These are phyloP conservation scores for Saccharomycopsis fibuligera DNA, from an alignment of 805 yeast species.

Conservation along the genomic window DNA sequence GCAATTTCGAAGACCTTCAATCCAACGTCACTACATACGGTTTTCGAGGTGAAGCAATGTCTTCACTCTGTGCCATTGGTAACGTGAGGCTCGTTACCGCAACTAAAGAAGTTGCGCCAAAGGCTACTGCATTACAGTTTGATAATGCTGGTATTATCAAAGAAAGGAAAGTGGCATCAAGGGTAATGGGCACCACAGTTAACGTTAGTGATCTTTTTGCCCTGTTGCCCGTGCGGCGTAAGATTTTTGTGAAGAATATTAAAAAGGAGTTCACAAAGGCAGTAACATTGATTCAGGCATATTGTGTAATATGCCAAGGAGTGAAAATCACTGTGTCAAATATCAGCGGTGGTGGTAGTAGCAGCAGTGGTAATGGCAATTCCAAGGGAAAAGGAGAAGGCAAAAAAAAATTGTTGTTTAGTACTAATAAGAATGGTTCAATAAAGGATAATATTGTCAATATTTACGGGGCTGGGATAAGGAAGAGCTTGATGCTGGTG, in stretches of 20 bases:
- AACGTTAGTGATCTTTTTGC: slow-evolving; percentile 53
- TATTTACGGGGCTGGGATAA: slow-evolving; percentile 65
- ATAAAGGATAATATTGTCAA: slow-evolving; percentile 55
- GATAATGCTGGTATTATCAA: slow-evolving; percentile 48
- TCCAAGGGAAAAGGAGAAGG: too few relatives aligned
- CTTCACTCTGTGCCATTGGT: slow-evolving; percentile 57
- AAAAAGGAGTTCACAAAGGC: slow-evolving; percentile 70
- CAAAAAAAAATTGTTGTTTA: slow-evolving; percentile 45
- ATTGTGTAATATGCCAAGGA: slow-evolving; percentile 53
- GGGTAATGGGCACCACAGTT: slow-evolving; percentile 67
- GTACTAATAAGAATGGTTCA: slow-evolving; percentile 45
- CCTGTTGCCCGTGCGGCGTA: slow-evolving; percentile 74
- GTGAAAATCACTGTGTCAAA: slow-evolving; percentile 60
- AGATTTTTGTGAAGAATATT: slow-evolving; percentile 59
- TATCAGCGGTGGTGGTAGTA: slow-evolving; percentile 30
- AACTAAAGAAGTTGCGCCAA: slow-evolving; percentile 41
- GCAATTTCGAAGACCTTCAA: slow-evolving; percentile 47
- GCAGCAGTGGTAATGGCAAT: too few relatives aligned
- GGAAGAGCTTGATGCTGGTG: slow-evolving; percentile 50
- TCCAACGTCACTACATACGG: slow-evolving; percentile 52
- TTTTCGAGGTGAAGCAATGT: slow-evolving; percentile 77
- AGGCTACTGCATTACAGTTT: slow-evolving; percentile 50
- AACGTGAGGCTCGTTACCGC: slow-evolving; percentile 46
- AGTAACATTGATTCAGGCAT: slow-evolving; percentile 56
- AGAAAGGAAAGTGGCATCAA: slow-evolving; percentile 36